Evolutionary conservation across 2,329 filamentous ascomycete genomes (phyloP), one percentile per base, ranked within the genome.

Genomic region (Aureobasidium sp.): DNA sequence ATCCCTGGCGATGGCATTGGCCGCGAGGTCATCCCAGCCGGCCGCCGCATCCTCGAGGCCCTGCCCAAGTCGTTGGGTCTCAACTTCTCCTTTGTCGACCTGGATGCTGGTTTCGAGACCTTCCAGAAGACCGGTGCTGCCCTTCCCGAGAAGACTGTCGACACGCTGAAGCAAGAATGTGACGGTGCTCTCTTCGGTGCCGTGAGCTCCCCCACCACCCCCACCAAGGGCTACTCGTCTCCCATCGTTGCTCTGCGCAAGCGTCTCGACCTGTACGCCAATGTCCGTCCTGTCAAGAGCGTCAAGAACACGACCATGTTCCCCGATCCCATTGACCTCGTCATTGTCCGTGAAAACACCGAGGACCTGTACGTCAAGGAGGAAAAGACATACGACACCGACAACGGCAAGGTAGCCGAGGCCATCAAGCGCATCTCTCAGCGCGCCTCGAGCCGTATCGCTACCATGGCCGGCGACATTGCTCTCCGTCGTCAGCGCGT

Each of bases 331-430:
- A 90, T 96, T 66, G 93, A 98, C 74, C 85, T 98, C 70, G 93
- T 98, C 65, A 98, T 97, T 64, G 93, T 97, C 53, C 88, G 93
- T 60, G 93, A 98, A 74, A 98, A 98, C 77, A 98, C 93, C 27
- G 93, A 98, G 75, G 93, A 98, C 70, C 80, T 98, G 35, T 95
- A 95, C 72, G 91, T 98, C 63, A 97, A 97, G 76, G 87, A 97
- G 70, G 93, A 98, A 76, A 85, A 78, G 70, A 96, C 90, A 19
- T 85, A 81, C 68, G 81, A 88, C 51, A 82, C 80, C 27, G 76
- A 84, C 30, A 80, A 88, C 56, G 78, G 76, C 70, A 90, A 89
- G 74, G 86, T 97, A 55, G 91, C 93, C 59, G 91, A 97, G 75
- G 93, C 93, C 41, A 91, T 97, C 74, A 98, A 98, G 80, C 87